A percentile compares a stretch with the other conserved stretches of the same genome.
Evolutionary conservation across 257 asterid genomes (phyloP).

Genomic region (Striga asiatica): DNA sequence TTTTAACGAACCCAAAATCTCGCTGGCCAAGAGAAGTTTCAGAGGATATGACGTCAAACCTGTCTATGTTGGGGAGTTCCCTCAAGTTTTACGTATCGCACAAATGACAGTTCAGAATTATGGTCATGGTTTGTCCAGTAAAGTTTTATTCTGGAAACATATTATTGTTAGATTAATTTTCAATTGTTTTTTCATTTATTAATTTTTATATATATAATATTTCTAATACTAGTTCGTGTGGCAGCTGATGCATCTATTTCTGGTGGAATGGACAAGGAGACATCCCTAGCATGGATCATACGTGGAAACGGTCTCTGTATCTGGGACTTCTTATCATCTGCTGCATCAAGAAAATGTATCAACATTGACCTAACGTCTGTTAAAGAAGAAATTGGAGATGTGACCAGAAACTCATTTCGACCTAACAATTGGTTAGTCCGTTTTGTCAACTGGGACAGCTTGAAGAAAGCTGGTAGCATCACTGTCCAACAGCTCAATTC

Average conservation of each 20-base stretch:
- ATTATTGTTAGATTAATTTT: slow-evolving; percentile 4
- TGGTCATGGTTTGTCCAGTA: slow-evolving; percentile 48
- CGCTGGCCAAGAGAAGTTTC: slow-evolving; percentile 44
- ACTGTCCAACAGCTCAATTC: slow-evolving; percentile 35
- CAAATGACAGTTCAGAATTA: slow-evolving; percentile 42
- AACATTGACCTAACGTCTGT: slow-evolving; percentile 56
- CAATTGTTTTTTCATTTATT: no score
- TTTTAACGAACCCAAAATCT: slow-evolving; percentile 39
- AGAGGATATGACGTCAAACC: slow-evolving; percentile 53
- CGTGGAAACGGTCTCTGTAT: slow-evolving; percentile 52
- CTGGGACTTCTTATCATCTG: slow-evolving; percentile 63
- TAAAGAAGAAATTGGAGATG: slow-evolving; percentile 28
- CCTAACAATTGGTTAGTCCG: slow-evolving; percentile 57
- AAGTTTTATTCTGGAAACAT: not conserved
- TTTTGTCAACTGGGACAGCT: slow-evolving; percentile 56
- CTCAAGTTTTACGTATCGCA: slow-evolving; percentile 73
- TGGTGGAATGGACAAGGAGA: slow-evolving; percentile 87
- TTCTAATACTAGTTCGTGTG: slow-evolving; percentile 15
- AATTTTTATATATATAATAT: not conserved
- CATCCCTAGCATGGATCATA: slow-evolving; percentile 74
- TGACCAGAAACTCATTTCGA: slow-evolving; percentile 24
- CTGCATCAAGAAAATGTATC: slow-evolving; percentile 51
- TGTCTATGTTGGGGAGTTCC: slow-evolving; percentile 82
- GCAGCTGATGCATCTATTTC: no score
- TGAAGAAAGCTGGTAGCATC: slow-evolving; percentile 28